Conservation (phyloP, 208 protist genomes). For the Leishmania turanica region DNA sequence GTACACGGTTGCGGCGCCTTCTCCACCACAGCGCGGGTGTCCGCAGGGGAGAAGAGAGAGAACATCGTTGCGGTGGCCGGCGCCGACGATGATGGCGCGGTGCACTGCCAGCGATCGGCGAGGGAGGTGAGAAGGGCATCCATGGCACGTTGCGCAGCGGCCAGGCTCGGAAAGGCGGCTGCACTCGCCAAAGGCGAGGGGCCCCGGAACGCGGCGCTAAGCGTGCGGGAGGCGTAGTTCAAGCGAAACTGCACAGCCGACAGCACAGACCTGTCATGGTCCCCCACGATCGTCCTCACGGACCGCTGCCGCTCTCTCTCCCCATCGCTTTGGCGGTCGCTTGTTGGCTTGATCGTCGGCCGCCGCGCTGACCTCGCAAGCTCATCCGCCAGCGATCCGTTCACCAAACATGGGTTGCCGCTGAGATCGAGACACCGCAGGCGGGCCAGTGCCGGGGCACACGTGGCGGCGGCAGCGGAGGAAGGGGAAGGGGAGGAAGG, state of each 20-base stretch:
- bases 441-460: slow-evolving; percentile 14
- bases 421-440: slow-evolving; percentile 29
- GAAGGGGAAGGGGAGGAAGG: slow-evolving; percentile 4
- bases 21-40: not conserved
- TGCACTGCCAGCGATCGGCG: slow-evolving; percentile 6
- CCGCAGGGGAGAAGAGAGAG: not conserved
- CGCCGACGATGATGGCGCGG: not conserved
- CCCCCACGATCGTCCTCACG: not conserved
- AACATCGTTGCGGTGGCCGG: not conserved
- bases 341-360: not conserved
- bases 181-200: not conserved
- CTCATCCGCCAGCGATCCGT: slow-evolving; percentile 31
- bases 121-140: slow-evolving; percentile 1
- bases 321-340: not conserved
- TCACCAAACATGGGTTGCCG: slow-evolving; percentile 37
- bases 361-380: slow-evolving; percentile 4
- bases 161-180: not conserved
- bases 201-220: slow-evolving; percentile 4
- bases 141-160: slow-evolving; percentile 11
- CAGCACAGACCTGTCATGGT: not conserved
- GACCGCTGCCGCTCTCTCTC: not conserved
- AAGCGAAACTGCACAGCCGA: not conserved
- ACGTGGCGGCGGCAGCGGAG: not conserved
- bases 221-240: not conserved
- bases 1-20: not conserved